phyloP scores from a whole-genome alignment of 2,329 filamentous ascomycete species.

The Colletotrichum sp. region DNA sequence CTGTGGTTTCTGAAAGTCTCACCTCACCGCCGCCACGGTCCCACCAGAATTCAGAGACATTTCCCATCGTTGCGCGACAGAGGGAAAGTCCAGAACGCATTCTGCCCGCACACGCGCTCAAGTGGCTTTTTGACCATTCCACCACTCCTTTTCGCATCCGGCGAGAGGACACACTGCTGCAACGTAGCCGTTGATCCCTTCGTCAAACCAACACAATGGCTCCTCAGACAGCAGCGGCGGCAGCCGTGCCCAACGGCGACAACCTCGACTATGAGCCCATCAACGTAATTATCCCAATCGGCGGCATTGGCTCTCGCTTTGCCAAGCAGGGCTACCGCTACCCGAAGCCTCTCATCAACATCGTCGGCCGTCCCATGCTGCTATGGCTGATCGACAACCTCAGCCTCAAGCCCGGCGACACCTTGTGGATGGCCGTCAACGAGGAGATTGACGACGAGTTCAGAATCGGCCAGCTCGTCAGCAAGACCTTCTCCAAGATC shows the following conservation, averaged over 20 bases:
- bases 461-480: constrained; percentile 29
- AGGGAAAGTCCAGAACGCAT: background rate
- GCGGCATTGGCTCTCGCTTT: constrained; percentile 34
- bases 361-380: constrained; percentile 34
- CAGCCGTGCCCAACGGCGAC: constrained; percentile 6
- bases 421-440: constrained; percentile 34
- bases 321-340: constrained; percentile 32
- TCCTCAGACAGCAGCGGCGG: background rate
- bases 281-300: constrained; percentile 36
- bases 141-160: background rate
- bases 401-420: constrained; percentile 26
- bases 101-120: background rate
- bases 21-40: constrained; percentile 7
- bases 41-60: background rate
- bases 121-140: background rate
- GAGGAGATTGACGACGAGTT: constrained; percentile 33
- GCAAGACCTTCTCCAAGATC: constrained; percentile 27
- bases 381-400: constrained; percentile 34
- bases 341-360: constrained; percentile 36
- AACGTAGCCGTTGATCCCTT: background rate
- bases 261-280: constrained; percentile 24
- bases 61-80: constrained; percentile 1
- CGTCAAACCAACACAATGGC: constrained; percentile 2
- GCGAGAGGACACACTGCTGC: background rate
- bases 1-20: background rate